phyloP scores from a whole-genome alignment of 2,329 filamentous ascomycete genomes.

The Talaromyces sp. region DNA sequence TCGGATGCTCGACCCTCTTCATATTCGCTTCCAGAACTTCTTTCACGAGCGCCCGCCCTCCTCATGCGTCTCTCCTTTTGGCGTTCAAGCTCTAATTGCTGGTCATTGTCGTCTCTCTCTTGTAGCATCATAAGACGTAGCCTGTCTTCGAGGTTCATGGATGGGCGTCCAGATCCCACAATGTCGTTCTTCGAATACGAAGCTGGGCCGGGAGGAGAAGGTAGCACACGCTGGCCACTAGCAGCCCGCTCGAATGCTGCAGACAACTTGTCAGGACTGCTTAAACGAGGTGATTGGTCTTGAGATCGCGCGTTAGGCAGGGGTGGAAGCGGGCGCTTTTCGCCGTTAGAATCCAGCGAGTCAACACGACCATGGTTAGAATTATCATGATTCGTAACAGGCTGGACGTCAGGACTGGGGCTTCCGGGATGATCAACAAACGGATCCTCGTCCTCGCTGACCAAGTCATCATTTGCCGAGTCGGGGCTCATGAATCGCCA shows the following conservation, averaged over 20 bases:
- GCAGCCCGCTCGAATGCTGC: slow-evolving; percentile 69
- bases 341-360: slow-evolving; percentile 72
- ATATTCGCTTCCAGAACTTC: slow-evolving; percentile 15
- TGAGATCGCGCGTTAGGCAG: slow-evolving; percentile 57
- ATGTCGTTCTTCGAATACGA: slow-evolving; percentile 71
- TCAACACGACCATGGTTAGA: slow-evolving; percentile 57
- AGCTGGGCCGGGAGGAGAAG: slow-evolving; percentile 66
- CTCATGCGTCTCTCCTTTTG: slow-evolving; percentile 68
- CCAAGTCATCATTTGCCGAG: slow-evolving; percentile 54
- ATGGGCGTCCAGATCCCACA: slow-evolving; percentile 67
- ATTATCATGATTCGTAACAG: slow-evolving; percentile 38
- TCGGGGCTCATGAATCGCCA: slow-evolving; percentile 77
- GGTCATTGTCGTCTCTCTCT: slow-evolving; percentile 60
- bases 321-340: slow-evolving; percentile 80
- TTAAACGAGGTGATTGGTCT: slow-evolving; percentile 44
- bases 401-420: slow-evolving; percentile 59
- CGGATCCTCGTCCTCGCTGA: slow-evolving; percentile 59
- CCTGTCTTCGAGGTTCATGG: slow-evolving; percentile 81
- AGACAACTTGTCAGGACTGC: slow-evolving; percentile 62
- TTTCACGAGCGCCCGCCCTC: slow-evolving; percentile 47
- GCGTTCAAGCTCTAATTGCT: slow-evolving; percentile 54
- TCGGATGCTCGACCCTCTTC: slow-evolving; percentile 24
- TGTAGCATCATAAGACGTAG: slow-evolving; percentile 81
- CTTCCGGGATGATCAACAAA: slow-evolving; percentile 63
- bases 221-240: slow-evolving; percentile 61